phyloP scores from a whole-genome alignment of 179 eudicot genomes.

The Patellifolia procumbens region DNA sequence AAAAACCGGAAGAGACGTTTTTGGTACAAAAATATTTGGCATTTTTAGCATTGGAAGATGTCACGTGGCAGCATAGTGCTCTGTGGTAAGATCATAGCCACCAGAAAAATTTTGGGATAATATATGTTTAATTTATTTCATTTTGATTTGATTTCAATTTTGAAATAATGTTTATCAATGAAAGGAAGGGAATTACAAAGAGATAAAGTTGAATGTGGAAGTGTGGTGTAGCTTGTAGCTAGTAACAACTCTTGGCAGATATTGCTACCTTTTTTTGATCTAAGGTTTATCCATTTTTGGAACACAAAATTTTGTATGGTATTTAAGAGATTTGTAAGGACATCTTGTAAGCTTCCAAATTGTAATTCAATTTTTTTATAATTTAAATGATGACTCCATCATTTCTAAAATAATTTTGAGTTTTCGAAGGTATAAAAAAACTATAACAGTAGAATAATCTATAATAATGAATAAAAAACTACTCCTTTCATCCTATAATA shows the following conservation, averaged over 20 bases:
- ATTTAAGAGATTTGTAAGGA: slow-evolving; percentile 7
- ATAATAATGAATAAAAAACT: too few species aligned
- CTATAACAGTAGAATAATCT: too few species aligned
- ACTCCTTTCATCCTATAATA: too few species aligned
- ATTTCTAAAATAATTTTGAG: too few species aligned
- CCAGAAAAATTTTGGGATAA: slow-evolving; percentile 25
- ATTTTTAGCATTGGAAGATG: neutral
- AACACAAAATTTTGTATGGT: slow-evolving; percentile 21
- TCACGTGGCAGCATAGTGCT: slow-evolving; percentile 15
- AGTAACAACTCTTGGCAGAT: slow-evolving; percentile 24
- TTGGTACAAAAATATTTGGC: too few species aligned
- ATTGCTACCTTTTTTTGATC: slow-evolving; percentile 15
- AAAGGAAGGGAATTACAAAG: slow-evolving; percentile 13
- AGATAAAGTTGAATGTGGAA: slow-evolving; percentile 31
- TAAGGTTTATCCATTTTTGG: slow-evolving; percentile 18
- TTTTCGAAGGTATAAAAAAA: too few species aligned
- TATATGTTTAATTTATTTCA: slow-evolving; percentile 1
- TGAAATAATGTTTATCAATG: neutral
- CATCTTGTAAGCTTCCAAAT: neutral
- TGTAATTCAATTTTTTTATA: neutral
- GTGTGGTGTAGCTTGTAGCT: slow-evolving; percentile 55
- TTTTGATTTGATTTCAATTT: neutral
- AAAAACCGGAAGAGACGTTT: neutral
- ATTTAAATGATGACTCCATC: too few species aligned
- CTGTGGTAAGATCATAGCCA: slow-evolving; percentile 24